Conservation (phyloP, 2,329 filamentous ascomycete genomes). For the Calonectria fujianensis region DNA sequence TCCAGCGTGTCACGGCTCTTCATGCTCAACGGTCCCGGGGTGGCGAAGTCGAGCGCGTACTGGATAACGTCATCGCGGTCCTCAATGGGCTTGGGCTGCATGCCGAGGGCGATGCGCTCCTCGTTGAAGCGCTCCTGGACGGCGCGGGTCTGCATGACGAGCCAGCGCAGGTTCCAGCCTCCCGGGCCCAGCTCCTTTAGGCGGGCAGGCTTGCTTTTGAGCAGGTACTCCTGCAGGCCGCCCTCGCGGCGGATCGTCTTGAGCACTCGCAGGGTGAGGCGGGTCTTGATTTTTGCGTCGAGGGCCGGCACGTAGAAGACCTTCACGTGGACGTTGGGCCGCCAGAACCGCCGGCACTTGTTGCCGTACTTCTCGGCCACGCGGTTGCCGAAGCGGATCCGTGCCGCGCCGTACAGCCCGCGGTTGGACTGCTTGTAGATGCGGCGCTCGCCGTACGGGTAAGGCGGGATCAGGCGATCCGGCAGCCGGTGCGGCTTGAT, state of each 20-base stretch:
- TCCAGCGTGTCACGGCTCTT: conserved; percentile 62
- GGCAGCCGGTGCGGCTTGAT: conserved; percentile 67
- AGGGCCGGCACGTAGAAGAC: conserved; percentile 79
- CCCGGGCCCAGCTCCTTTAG: conserved; percentile 91
- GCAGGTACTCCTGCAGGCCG: conserved; percentile 92
- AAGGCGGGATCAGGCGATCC: conserved; percentile 74
- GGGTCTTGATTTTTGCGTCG: conserved; percentile 77
- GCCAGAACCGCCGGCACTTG: conserved; percentile 84
- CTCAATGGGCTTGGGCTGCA: conserved; percentile 66
- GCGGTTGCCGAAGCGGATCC: conserved; percentile 87
- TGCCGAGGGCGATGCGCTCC: conserved; percentile 79
- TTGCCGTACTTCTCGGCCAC: conserved; percentile 81
- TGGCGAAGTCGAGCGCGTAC: conserved; percentile 65
- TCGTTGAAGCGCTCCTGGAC: conserved; percentile 80
- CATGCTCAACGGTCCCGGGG: conserved; percentile 62
- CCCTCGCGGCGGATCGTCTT: conserved; percentile 88
- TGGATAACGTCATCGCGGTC: conserved; percentile 63
- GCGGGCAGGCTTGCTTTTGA: conserved; percentile 85
- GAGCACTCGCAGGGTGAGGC: conserved; percentile 81
- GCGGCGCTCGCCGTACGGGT: conserved; percentile 82
- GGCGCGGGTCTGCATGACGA: conserved; percentile 84
- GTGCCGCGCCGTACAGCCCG: conserved; percentile 81
- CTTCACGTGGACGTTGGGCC: conserved; percentile 83
- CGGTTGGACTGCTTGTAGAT: conserved; percentile 88
- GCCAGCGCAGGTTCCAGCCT: conserved; percentile 93